Evolutionary conservation across 768 basidiomycete genomes (phyloP).

Genomic region (Tricholoma furcatifolium): DNA sequence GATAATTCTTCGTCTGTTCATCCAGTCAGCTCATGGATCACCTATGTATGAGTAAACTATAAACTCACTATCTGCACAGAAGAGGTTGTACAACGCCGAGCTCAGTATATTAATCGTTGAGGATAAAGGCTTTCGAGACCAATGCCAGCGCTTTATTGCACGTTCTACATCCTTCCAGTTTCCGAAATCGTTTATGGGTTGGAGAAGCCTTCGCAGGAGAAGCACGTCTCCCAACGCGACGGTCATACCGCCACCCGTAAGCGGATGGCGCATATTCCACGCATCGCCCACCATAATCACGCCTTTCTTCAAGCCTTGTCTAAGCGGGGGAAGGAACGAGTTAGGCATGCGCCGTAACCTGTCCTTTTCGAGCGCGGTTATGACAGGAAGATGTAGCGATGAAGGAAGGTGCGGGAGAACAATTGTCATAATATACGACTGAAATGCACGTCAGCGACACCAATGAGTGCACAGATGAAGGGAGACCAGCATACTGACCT

Average conservation of each 20-base stretch:
- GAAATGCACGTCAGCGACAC: not conserved
- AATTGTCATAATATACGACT: slow-evolving; percentile 69
- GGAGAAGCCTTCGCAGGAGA: slow-evolving; percentile 62
- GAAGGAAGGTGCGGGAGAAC: slow-evolving; percentile 83
- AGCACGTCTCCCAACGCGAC: slow-evolving; percentile 90
- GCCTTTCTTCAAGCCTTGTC: slow-evolving; percentile 71
- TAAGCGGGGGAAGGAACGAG: slow-evolving; percentile 80
- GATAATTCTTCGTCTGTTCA: slow-evolving; percentile 55
- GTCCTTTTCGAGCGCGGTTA: slow-evolving; percentile 65
- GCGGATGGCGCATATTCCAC: slow-evolving; percentile 99
- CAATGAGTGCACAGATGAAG: no score
- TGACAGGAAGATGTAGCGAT: slow-evolving; percentile 63
- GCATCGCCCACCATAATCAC: slow-evolving; percentile 90
- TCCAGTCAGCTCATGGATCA: not conserved
- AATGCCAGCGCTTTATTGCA: slow-evolving; percentile 75
- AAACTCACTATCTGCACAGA: slow-evolving; percentile 85
- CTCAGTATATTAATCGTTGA: slow-evolving; percentile 94
- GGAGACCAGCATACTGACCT: slow-evolving; percentile 40
- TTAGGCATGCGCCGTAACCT: slow-evolving; percentile 97
- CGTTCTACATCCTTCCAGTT: slow-evolving; percentile 55
- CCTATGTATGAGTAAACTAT: not conserved
- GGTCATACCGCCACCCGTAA: slow-evolving; percentile 98
- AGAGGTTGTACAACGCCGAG: slow-evolving; percentile 91
- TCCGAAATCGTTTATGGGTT: slow-evolving; percentile 36
- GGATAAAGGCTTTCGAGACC: slow-evolving; percentile 81